Conservation (phyloP, 768 basidiomycete genomes). For the Filobasidium floriforme region DNA sequence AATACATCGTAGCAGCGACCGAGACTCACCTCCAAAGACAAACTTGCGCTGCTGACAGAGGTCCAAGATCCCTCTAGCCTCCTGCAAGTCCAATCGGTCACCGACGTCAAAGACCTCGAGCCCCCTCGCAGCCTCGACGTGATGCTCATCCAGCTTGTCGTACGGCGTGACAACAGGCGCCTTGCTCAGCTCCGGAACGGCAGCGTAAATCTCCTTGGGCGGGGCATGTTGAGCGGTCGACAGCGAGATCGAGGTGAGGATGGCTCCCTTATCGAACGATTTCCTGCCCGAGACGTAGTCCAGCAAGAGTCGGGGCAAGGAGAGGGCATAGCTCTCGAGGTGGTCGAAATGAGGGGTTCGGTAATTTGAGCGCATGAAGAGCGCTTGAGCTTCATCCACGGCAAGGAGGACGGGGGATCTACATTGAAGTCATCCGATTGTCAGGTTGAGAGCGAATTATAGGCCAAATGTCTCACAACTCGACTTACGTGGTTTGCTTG, state of each 20-base stretch:
- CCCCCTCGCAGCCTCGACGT: slow-evolving; percentile 55
- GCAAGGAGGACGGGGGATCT: slow-evolving; percentile 75
- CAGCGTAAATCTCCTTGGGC: slow-evolving; percentile 59
- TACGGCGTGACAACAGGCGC: slow-evolving; percentile 53
- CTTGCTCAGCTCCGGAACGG: slow-evolving; percentile 51
- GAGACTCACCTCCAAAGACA: background rate
- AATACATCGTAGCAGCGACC: background rate
- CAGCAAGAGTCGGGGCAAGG: slow-evolving; percentile 66
- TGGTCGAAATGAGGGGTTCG: slow-evolving; percentile 62
- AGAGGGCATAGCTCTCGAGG: slow-evolving; percentile 69
- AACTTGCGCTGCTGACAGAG: slow-evolving; percentile 60
- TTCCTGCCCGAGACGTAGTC: slow-evolving; percentile 69
- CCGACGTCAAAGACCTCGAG: slow-evolving; percentile 54
- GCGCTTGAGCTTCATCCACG: slow-evolving; percentile 76
- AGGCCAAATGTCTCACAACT: background rate
- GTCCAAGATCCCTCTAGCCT: slow-evolving; percentile 69
- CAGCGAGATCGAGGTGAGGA: slow-evolving; percentile 63
- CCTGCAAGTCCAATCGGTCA: slow-evolving; percentile 55
- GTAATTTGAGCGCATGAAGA: slow-evolving; percentile 63
- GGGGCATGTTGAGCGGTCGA: slow-evolving; percentile 57
- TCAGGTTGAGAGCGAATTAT: background rate
- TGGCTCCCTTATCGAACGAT: slow-evolving; percentile 62
- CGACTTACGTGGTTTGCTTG: slow-evolving; percentile 57
- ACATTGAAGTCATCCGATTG: slow-evolving; percentile 1
- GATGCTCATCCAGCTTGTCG: slow-evolving; percentile 51